Conservation (phyloP, 169 alveolate genomes). For the Plasmodium knowlesi region DNA sequence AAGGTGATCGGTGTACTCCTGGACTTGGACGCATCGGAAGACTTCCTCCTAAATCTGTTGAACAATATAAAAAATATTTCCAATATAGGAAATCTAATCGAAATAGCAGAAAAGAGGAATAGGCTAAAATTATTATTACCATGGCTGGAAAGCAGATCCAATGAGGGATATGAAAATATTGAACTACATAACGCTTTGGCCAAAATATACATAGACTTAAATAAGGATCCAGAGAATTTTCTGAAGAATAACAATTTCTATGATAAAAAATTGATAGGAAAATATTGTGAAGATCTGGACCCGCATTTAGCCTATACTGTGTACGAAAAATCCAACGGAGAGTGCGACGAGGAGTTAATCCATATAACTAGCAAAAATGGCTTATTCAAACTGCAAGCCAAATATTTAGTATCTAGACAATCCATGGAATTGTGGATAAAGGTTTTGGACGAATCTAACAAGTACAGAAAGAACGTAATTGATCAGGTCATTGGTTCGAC, state of each 20-base stretch:
- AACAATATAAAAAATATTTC: slow-evolving; percentile 95
- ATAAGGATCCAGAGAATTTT: slow-evolving; percentile 96
- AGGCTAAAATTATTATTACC: slow-evolving; percentile 95
- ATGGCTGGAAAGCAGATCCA: slow-evolving; percentile 98
- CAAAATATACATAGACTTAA: slow-evolving; percentile 97
- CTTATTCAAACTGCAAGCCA: slow-evolving; percentile 96
- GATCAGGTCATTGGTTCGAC: slow-evolving; percentile 97
- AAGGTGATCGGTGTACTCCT: slow-evolving; percentile 97
- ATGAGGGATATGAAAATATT: slow-evolving; percentile 95
- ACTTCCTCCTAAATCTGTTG: slow-evolving; percentile 91
- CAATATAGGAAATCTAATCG: slow-evolving; percentile 96
- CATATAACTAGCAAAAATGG: slow-evolving; percentile 96
- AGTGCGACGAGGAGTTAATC: slow-evolving; percentile 97
- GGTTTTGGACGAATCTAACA: slow-evolving; percentile 92
- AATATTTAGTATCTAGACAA: slow-evolving; percentile 97
- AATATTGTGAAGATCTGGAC: slow-evolving; percentile 99
- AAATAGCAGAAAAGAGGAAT: slow-evolving; percentile 97
- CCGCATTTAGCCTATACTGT: slow-evolving; percentile 99
- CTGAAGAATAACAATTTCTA: slow-evolving; percentile 96
- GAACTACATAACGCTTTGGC: slow-evolving; percentile 98
- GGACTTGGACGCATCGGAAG: slow-evolving; percentile 98
- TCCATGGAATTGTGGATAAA: slow-evolving; percentile 96
- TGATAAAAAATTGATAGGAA: slow-evolving; percentile 97
- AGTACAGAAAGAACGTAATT: slow-evolving; percentile 94
- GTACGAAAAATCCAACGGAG: slow-evolving; percentile 98